These are phyloP conservation scores for Termitomyces sp. DNA, from an alignment of 768 basidiomycete genomes.

Conservation along the genomic window DNA sequence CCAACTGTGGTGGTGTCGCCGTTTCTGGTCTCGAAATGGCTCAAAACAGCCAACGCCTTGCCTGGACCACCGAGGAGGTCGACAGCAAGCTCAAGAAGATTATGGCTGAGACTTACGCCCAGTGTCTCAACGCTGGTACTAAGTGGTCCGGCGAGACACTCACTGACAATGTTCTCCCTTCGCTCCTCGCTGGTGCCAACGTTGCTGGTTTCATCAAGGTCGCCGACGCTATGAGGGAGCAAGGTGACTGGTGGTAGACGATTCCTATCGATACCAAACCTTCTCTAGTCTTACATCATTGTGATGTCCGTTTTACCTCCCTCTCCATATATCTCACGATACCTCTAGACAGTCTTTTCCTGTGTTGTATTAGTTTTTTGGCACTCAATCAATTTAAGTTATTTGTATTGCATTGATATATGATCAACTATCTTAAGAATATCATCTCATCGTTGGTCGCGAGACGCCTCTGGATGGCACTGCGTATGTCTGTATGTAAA, in stretches of 20 bases:
- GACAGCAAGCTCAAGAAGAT: slow-evolving; percentile 67
- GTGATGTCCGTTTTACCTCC: neutral
- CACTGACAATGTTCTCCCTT: slow-evolving; percentile 37
- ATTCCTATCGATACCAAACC: neutral
- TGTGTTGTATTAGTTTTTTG: neutral
- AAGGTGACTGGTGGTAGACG: slow-evolving; percentile 74
- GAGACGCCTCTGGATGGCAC: no score
- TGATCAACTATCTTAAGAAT: neutral
- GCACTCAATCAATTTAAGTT: neutral
- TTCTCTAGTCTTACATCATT: neutral
- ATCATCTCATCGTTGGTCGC: no score
- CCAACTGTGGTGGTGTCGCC: slow-evolving; percentile 74
- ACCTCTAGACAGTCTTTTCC: neutral
- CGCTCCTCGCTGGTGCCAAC: slow-evolving; percentile 65
- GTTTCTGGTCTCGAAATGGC: slow-evolving; percentile 80
- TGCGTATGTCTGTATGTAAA: no score
- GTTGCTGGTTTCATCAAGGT: slow-evolving; percentile 70
- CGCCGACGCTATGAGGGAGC: slow-evolving; percentile 70
- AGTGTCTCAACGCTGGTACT: slow-evolving; percentile 52
- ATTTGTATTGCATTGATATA: neutral
- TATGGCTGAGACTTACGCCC: slow-evolving; percentile 63
- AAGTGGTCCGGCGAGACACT: slow-evolving; percentile 52
- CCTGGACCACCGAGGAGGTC: slow-evolving; percentile 61
- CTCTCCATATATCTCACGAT: neutral
- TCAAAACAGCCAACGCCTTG: slow-evolving; percentile 67